phyloP scores from a whole-genome alignment of 495 filamentous ascomycete species.

The Penicillium mononematosum region DNA sequence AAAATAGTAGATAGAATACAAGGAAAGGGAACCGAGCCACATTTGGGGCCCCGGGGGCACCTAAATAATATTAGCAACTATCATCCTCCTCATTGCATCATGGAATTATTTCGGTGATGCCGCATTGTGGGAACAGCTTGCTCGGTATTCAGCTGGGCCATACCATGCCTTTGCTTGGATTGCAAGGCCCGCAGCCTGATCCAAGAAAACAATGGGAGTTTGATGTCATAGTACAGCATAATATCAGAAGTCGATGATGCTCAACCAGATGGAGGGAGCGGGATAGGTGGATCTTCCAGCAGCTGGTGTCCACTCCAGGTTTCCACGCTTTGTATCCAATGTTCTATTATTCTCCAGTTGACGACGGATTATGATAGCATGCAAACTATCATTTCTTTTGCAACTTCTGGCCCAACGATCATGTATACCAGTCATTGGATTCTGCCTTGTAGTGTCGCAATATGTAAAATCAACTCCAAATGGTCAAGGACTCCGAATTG shows the following conservation, averaged over 20 bases:
- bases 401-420: neutral
- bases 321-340: neutral
- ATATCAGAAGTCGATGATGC: constrained; percentile 31
- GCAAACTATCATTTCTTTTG: too few relatives aligned
- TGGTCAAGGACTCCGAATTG: neutral
- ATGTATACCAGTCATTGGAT: neutral
- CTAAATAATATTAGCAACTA: constrained; percentile 17
- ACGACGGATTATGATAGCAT: neutral
- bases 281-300: constrained; percentile 16
- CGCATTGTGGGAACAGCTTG: neutral
- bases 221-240: constrained; percentile 15
- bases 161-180: constrained; percentile 4
- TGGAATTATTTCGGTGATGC: constrained; percentile 14
- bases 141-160: constrained; percentile 4
- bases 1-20: neutral
- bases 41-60: neutral
- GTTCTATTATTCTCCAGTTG: too few relatives aligned
- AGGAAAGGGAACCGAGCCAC: neutral
- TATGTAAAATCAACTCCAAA: neutral
- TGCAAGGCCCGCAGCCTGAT: constrained; percentile 16
- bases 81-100: constrained; percentile 25
- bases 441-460: neutral
- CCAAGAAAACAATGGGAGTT: constrained; percentile 3
- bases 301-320: constrained; percentile 18
- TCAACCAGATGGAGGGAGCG: constrained; percentile 2